Conservation (phyloP, 768 basidiomycete genomes). For the Phanerochaete carnosa region DNA sequence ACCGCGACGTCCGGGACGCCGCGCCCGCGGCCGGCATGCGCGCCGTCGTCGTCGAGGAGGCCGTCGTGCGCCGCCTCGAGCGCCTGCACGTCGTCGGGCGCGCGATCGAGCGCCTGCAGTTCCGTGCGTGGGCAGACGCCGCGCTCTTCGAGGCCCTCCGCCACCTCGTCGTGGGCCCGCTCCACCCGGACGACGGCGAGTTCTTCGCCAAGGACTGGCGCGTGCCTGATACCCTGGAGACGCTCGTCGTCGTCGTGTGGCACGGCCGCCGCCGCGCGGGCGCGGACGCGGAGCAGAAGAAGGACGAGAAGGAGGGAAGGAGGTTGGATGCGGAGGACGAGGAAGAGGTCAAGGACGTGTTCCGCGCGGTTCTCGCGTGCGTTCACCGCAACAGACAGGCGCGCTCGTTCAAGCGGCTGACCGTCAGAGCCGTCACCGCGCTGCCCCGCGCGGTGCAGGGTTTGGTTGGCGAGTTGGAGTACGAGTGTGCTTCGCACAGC, state of each 20-base stretch:
- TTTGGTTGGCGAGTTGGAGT: background rate
- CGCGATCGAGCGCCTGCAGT: constrained; percentile 1
- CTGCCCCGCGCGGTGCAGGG: background rate
- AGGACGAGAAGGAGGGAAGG: background rate
- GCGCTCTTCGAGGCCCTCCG: background rate
- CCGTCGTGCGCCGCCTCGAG: background rate
- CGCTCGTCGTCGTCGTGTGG: constrained; percentile 3
- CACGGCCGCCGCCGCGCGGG: background rate
- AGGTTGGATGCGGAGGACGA: background rate
- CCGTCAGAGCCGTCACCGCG: background rate
- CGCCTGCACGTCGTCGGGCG: background rate
- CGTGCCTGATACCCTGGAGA: constrained; percentile 12
- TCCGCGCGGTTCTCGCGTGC: constrained; percentile 2
- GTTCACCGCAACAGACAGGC: constrained; percentile 12
- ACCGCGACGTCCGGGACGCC: background rate
- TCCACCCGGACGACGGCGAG: background rate
- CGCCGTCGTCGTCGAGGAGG: background rate
- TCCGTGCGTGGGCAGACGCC: background rate
- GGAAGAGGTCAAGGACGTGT: constrained; percentile 2
- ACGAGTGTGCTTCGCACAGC: background rate
- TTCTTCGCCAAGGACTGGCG: constrained; percentile 4
- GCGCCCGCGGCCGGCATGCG: background rate
- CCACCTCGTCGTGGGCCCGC: background rate
- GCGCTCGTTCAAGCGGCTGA: constrained; percentile 6
- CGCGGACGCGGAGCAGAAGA: background rate